Conservation (phyloP, 2,329 filamentous ascomycete genomes). For the Claviceps fusiformis region DNA sequence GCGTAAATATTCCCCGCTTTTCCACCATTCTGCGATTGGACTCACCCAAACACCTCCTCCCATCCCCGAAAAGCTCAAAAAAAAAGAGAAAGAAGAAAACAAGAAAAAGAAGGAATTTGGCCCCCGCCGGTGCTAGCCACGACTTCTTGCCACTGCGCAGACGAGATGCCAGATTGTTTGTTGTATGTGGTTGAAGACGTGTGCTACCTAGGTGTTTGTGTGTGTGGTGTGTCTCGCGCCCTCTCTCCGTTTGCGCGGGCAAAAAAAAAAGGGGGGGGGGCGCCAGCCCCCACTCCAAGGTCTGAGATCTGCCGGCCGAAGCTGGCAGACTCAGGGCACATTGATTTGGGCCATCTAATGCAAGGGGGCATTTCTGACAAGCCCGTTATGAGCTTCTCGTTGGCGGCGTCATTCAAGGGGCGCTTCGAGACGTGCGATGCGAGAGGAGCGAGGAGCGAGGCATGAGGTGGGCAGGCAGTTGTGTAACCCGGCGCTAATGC, state of each 20-base stretch:
- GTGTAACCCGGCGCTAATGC: conserved; percentile 8
- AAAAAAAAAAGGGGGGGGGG: background rate
- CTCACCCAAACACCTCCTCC: background rate
- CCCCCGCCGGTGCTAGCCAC: background rate
- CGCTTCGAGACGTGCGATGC: background rate
- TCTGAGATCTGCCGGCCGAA: background rate
- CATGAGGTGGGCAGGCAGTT: background rate
- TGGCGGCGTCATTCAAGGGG: background rate
- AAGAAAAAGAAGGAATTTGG: background rate
- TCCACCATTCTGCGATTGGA: background rate
- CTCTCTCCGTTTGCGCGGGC: background rate
- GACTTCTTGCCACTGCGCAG: background rate
- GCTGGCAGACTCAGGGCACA: background rate
- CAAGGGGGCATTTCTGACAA: background rate
- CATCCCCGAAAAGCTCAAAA: background rate
- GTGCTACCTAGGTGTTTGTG: background rate
- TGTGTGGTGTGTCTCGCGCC: background rate
- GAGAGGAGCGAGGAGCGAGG: no score
- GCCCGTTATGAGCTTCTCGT: background rate
- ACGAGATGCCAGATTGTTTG: background rate
- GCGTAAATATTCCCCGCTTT: conserved; percentile 14
- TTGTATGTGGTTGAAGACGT: background rate
- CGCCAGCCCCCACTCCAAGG: background rate
- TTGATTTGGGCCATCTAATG: background rate
- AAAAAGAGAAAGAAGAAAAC: background rate